Evolutionary conservation across 192 early-diverging fungal genomes (phyloP).

Genomic region (Coemansia sp.): DNA sequence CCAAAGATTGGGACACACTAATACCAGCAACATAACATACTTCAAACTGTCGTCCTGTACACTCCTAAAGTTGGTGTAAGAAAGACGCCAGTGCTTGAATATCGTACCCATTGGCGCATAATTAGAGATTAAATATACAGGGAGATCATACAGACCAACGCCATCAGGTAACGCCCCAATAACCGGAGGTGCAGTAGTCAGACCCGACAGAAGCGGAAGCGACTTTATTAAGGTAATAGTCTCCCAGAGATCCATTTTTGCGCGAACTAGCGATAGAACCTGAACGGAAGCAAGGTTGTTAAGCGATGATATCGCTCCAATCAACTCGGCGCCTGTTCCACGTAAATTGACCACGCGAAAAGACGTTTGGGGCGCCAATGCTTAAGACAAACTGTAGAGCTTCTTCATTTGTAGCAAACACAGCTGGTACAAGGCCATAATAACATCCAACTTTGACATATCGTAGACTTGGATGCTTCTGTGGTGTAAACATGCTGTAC

Average conservation of each 20-base stretch:
- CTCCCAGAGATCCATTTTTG: background rate
- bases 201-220: background rate
- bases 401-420: background rate
- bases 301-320: background rate
- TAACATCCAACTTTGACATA: background rate
- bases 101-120: background rate
- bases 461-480: background rate
- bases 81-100: conserved; percentile 12
- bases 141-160: background rate
- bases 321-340: background rate
- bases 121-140: background rate
- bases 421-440: background rate
- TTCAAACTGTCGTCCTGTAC: too few relatives aligned
- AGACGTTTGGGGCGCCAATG: background rate
- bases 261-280: background rate
- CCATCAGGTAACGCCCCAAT: background rate
- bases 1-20: too few relatives aligned
- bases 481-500: background rate
- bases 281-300: background rate
- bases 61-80: too few relatives aligned
- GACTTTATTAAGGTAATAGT: background rate
- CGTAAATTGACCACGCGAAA: background rate
- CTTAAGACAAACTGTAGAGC: background rate
- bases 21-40: too few relatives aligned
- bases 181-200: background rate